Conservation (phyloP, 163 green algal genomes). For the Chlorella variabilis region DNA sequence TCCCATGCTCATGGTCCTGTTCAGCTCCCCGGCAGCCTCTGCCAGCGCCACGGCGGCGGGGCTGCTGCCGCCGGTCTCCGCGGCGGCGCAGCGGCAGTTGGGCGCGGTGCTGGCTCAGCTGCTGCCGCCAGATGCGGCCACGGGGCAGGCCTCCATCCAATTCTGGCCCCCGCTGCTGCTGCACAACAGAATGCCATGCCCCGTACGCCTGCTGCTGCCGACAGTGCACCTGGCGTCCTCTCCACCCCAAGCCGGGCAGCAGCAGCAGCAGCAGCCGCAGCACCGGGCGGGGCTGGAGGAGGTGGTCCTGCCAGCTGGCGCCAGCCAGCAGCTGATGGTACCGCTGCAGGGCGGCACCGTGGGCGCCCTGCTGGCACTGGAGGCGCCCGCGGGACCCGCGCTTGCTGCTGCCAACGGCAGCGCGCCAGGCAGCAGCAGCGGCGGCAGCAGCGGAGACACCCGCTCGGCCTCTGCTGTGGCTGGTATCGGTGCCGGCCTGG, state of each 20-base stretch:
- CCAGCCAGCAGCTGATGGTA: constrained; percentile 9
- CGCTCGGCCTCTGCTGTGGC: background rate
- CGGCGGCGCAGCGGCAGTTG: background rate
- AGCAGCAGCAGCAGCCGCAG: constrained; percentile 2
- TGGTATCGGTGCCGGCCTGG: constrained; percentile 3
- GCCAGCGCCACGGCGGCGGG: constrained; percentile 15
- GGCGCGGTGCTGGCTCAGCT: constrained; percentile 25
- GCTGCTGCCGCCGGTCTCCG: background rate
- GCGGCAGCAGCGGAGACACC: background rate
- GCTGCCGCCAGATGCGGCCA: background rate
- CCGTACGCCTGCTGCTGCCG: constrained; percentile 19
- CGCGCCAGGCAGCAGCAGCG: background rate
- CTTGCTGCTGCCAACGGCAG: background rate
- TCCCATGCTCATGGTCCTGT: constrained; percentile 7
- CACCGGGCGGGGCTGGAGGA: constrained; percentile 3
- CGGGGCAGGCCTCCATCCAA: constrained; percentile 28
- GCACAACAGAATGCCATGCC: constrained; percentile 40
- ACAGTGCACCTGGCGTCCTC: no score
- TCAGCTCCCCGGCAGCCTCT: constrained; percentile 13
- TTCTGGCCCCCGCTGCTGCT: constrained; percentile 44
- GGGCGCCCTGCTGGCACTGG: background rate
- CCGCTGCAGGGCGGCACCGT: constrained; percentile 12
- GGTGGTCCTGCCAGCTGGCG: background rate
- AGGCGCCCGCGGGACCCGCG: background rate
- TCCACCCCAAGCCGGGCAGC: no score